Percentiles rank a stretch among this genome's conserved stretches.
Conservation (phyloP, 2,329 filamentous ascomycete species). For the Penicillium expansum region DNA sequence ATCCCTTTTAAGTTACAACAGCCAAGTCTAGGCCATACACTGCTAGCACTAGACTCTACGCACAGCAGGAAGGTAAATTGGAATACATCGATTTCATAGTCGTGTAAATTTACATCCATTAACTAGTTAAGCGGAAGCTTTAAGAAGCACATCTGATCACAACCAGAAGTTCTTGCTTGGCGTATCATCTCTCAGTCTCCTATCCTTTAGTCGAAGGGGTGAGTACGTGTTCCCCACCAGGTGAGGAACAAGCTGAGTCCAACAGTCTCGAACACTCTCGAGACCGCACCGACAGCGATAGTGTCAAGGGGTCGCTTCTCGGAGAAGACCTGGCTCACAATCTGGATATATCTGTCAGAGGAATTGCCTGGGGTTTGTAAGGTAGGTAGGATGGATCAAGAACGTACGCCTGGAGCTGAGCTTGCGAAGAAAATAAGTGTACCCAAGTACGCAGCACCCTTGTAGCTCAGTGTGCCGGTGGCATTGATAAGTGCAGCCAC, state of each 20-base stretch:
- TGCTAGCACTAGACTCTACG: too few relatives aligned
- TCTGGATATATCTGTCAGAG: constrained; percentile 49
- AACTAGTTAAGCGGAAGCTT: not conserved
- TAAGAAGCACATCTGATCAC: not conserved
- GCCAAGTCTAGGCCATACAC: too few relatives aligned
- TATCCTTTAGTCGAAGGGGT: constrained; percentile 72
- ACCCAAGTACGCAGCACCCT: constrained; percentile 93
- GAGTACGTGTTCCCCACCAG: constrained; percentile 96
- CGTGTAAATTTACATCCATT: constrained; percentile 8
- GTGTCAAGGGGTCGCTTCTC: constrained; percentile 93
- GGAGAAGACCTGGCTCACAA: constrained; percentile 79
- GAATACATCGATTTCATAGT: constrained; percentile 2
- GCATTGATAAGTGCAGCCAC: constrained; percentile 90
- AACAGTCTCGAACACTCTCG: constrained; percentile 88
- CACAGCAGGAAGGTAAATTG: not conserved
- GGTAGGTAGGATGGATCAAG: not conserved
- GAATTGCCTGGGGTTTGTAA: not conserved
- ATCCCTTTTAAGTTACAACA: not conserved
- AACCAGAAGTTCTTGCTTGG: constrained; percentile 11
- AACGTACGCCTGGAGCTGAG: constrained; percentile 77
- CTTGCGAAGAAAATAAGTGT: constrained; percentile 87
- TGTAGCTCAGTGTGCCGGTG: constrained; percentile 92
- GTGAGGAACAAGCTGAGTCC: constrained; percentile 89
- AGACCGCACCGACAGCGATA: constrained; percentile 77
- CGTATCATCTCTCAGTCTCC: not conserved